Evolutionary conservation across 148 eudicot genomes (phyloP).

Genomic region (Dianthus caryophyllus): DNA sequence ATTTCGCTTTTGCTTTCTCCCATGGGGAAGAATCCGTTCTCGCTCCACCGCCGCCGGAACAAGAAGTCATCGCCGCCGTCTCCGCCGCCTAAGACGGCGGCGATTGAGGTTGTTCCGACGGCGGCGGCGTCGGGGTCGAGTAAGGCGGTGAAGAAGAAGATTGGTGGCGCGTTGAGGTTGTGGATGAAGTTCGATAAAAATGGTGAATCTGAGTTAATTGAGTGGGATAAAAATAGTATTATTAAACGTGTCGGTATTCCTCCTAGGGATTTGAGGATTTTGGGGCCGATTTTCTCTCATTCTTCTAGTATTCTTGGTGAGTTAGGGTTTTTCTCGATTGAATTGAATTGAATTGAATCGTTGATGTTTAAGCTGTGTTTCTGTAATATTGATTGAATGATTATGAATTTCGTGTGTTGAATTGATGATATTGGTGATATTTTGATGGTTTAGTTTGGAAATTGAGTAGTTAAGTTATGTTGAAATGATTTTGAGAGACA

Average conservation of each 20-base stretch:
- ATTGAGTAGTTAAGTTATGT: too few relatives aligned
- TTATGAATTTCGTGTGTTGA: too few relatives aligned
- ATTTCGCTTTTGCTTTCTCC: background rate
- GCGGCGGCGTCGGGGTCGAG: conserved; percentile 28
- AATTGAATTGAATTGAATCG: too few relatives aligned
- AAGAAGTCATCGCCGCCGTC: conserved; percentile 10
- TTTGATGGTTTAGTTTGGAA: too few relatives aligned
- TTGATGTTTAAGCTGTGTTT: background rate
- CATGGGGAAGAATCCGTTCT: conserved; percentile 51
- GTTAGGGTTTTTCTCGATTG: too few relatives aligned
- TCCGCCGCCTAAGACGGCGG: conserved; percentile 12
- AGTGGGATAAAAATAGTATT: conserved; percentile 72
- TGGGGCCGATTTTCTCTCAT: conserved; percentile 87
- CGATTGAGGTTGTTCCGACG: conserved; percentile 26
- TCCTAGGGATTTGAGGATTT: conserved; percentile 86
- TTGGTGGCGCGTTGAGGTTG: conserved; percentile 60
- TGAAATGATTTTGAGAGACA: background rate
- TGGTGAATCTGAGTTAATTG: conserved; percentile 71
- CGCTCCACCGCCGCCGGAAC: conserved; percentile 37
- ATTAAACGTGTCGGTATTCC: conserved; percentile 70
- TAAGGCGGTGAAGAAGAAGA: conserved; percentile 68
- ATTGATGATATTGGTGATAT: too few relatives aligned
- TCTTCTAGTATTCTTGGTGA: conserved; percentile 86
- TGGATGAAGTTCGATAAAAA: conserved; percentile 78
- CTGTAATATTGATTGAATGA: background rate